Evolutionary conservation across 2,329 filamentous ascomycete genomes (phyloP).

Genomic region (Fusarium illudens): DNA sequence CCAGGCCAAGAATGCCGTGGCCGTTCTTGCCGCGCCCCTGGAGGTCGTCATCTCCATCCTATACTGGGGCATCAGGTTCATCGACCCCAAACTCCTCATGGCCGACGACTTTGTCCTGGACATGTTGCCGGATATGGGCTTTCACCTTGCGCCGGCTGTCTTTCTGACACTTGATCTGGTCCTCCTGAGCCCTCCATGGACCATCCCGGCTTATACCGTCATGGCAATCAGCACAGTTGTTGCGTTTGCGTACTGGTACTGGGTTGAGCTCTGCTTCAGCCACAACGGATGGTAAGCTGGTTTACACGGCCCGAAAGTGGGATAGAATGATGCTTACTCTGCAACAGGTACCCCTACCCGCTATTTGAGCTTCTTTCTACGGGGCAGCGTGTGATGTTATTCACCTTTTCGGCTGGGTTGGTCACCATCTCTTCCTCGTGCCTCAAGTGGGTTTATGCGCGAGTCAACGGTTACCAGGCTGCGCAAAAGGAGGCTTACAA

Average conservation of each 20-base stretch:
- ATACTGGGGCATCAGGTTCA: constrained; percentile 74
- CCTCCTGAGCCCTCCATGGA: constrained; percentile 77
- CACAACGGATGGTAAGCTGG: constrained; percentile 69
- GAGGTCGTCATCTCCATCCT: constrained; percentile 75
- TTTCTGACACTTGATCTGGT: constrained; percentile 72
- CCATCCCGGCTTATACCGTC: constrained; percentile 66
- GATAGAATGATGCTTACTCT: constrained; percentile 8
- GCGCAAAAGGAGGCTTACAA: constrained; percentile 43
- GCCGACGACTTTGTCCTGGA: constrained; percentile 65
- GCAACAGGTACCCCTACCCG: constrained; percentile 81
- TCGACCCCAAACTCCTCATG: constrained; percentile 62
- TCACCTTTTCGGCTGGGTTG: constrained; percentile 71
- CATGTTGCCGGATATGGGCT: constrained; percentile 67
- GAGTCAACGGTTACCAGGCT: constrained; percentile 66
- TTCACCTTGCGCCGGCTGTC: constrained; percentile 72
- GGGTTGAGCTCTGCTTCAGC: constrained; percentile 76
- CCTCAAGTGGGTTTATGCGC: constrained; percentile 75
- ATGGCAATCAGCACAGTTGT: constrained; percentile 65
- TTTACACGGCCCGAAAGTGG: not conserved
- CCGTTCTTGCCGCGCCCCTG: constrained; percentile 72
- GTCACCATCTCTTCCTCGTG: constrained; percentile 76
- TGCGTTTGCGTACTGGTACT: constrained; percentile 77
- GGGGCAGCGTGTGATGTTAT: constrained; percentile 72
- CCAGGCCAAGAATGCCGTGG: constrained; percentile 71
- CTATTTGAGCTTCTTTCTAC: constrained; percentile 76